Evolutionary conservation across 371 early-diverging fungal genomes (phyloP), one percentile per base, ranked within the genome.

Genomic region (Actinomortierella wolfii): DNA sequence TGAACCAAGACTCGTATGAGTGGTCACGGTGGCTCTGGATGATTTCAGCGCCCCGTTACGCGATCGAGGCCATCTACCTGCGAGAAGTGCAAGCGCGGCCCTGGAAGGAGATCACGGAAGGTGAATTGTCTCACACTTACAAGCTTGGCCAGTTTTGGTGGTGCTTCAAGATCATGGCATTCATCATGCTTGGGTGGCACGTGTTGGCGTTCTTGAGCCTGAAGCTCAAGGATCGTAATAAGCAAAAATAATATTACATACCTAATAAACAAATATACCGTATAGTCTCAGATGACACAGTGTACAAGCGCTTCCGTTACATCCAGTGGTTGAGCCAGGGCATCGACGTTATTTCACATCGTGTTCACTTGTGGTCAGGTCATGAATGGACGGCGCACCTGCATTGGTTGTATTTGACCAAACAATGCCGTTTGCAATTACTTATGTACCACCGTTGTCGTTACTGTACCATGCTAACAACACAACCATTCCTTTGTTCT

Each of bases 21-120:
- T 57, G 54, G 20, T 52, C 57, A 11, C 47, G 52, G 9, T 77
- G 63, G 64, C 64, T 74, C 17, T 74, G 60, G 67, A 47, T 60
- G 39, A 61, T 82, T 9, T 82, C 83, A 11, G 78, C 84, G 2
- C 83, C 81, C 6, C 54, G 84, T 17, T 84, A 79, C 63, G 83
- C 84, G 8, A 76, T 85, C 46, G 83, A 81, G 46, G 79, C 83
- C 3, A 60, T 81, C 24, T 85, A 80, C 47, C 47, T 84, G 48
- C 67, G 59, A 28, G 85, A 84, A 59, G 56, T 79, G 15, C 59
- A 57, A 20, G 80, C 79, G 2, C 41, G 83, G 23, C 58, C 76
- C 5, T 76, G 77, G 68, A 28, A 57, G 14, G 78, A 78, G 47
- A 80, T 79, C 48, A 24, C 29, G 18, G 54, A 8, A 9, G 49